phyloP scores from a whole-genome alignment of 805 yeast species.

The Saccharomycopsis fermentans region DNA sequence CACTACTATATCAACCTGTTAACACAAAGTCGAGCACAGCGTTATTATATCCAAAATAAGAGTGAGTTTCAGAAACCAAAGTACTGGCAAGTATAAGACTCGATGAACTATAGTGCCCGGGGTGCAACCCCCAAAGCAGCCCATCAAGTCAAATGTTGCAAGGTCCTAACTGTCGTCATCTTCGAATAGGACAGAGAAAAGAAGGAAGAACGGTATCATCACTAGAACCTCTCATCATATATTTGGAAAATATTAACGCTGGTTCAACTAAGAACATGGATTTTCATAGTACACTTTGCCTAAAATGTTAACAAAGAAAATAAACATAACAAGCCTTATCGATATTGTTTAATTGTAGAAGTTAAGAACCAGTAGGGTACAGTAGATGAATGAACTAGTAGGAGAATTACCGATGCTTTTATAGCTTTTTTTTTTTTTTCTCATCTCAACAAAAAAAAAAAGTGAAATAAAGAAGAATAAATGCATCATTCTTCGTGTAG shows the following conservation, averaged over 20 bases:
- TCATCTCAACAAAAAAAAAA: neutral
- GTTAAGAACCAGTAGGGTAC: neutral
- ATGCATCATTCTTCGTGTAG: no score
- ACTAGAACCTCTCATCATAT: neutral
- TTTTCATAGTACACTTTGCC: slow-evolving; percentile 1
- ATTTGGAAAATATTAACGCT: no score
- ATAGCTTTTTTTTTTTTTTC: neutral
- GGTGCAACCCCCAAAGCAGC: slow-evolving; percentile 4
- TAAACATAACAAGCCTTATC: no score
- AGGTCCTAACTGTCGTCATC: slow-evolving; percentile 16
- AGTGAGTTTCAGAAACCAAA: slow-evolving; percentile 17
- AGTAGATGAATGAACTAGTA: no score
- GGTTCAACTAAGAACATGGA: neutral
- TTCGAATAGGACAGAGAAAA: slow-evolving; percentile 18
- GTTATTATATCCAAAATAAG: neutral
- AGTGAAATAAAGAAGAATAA: neutral
- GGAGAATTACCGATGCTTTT: neutral
- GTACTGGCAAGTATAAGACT: slow-evolving; percentile 21
- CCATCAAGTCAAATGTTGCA: slow-evolving; percentile 11
- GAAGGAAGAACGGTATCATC: slow-evolving; percentile 20
- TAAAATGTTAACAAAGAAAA: neutral
- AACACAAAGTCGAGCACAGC: neutral
- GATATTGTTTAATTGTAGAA: no score
- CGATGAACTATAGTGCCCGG: slow-evolving; percentile 1
- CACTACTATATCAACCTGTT: neutral